Conservation (phyloP, 2,329 filamentous ascomycete species). For the Trichoderma cornu-damae region DNA sequence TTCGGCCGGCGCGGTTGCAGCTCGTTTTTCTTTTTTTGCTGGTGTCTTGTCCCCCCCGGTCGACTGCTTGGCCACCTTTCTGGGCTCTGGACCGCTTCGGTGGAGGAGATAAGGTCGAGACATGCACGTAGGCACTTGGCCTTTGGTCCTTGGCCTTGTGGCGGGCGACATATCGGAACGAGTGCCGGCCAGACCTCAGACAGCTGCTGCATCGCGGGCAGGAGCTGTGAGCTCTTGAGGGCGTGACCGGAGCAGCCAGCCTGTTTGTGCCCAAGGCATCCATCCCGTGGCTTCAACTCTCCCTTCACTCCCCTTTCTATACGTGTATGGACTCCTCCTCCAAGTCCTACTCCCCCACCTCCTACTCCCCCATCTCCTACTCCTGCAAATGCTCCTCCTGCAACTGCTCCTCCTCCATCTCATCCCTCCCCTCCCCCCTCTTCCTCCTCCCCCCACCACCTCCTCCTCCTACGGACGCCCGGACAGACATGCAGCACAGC, state of each 20-base stretch:
- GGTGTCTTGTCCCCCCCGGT: neutral
- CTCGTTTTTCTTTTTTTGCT: neutral
- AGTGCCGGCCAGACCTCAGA: conserved; percentile 12
- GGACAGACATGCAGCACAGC: neutral
- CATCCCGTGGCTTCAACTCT: neutral
- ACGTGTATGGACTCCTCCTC: too few relatives aligned
- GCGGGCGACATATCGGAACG: conserved; percentile 11
- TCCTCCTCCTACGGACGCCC: neutral
- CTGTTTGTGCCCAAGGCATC: neutral
- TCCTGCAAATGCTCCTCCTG: too few relatives aligned
- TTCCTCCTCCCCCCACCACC: too few relatives aligned
- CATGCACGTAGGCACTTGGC: neutral
- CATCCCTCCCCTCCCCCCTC: too few relatives aligned
- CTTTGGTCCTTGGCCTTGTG: too few relatives aligned
- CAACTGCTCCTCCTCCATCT: too few relatives aligned
- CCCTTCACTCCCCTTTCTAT: too few relatives aligned
- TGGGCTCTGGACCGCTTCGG: neutral
- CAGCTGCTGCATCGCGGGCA: neutral
- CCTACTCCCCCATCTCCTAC: too few relatives aligned
- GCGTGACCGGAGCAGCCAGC: neutral
- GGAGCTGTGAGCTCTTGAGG: neutral
- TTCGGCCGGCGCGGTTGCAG: neutral
- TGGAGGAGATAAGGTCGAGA: neutral
- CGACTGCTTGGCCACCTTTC: neutral
- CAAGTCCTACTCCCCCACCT: neutral